Evolutionary conservation across 2,329 filamentous ascomycete species (phyloP).

Genomic region (Ophiostoma australiae): DNA sequence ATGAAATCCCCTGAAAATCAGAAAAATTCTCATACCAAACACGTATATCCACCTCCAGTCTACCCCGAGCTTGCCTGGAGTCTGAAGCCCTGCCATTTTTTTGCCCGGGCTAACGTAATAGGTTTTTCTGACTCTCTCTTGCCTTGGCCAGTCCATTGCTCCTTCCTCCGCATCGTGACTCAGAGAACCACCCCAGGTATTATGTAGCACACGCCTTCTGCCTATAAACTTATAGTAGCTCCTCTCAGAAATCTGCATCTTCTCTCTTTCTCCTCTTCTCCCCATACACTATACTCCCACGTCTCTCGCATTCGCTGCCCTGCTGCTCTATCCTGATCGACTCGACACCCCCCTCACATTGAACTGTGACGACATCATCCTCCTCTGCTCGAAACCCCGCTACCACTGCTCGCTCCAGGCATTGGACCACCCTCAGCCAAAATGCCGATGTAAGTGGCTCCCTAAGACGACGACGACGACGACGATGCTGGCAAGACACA

Average conservation of each 20-base stretch:
- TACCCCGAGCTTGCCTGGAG: not conserved
- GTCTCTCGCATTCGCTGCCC: not conserved
- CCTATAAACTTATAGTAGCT: not conserved
- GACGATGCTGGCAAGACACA: not conserved
- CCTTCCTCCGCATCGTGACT: constrained; percentile 21
- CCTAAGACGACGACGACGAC: not conserved
- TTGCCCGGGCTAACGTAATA: constrained; percentile 11
- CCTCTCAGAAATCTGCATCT: not conserved
- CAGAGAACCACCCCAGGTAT: not conserved
- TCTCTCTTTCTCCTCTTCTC: not conserved
- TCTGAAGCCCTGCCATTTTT: not conserved
- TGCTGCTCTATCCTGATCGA: not conserved
- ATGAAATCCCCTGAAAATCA: not conserved
- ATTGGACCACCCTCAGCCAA: constrained; percentile 13
- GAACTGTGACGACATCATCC: constrained; percentile 11
- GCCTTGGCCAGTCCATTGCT: not conserved
- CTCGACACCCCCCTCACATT: not conserved
- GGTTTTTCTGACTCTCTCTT: constrained; percentile 11
- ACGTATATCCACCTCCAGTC: not conserved
- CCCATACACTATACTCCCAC: not conserved
- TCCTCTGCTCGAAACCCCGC: constrained; percentile 3
- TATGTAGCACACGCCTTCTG: not conserved
- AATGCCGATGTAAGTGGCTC: constrained; percentile 24
- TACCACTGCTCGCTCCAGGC: constrained; percentile 9
- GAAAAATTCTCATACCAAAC: constrained; percentile 1